Conservation (phyloP, 768 basidiomycete species). For the Mycena rebaudengoi region DNA sequence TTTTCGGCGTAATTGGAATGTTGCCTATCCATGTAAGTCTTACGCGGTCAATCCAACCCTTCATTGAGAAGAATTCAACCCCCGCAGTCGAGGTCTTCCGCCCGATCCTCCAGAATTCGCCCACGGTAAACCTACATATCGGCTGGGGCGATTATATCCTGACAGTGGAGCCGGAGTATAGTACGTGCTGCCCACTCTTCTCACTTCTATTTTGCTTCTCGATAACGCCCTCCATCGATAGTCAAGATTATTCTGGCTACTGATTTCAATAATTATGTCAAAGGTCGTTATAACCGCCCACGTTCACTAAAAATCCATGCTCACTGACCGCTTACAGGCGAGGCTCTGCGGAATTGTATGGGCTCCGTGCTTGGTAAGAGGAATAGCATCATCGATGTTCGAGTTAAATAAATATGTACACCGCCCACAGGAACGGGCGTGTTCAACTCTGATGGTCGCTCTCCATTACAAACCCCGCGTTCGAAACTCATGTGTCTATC, state of each 20-base stretch:
- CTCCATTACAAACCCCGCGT: background rate
- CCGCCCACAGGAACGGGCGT: slow-evolving; percentile 62
- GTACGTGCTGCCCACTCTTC: no score
- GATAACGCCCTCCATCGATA: no score
- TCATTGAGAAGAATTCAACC: no score
- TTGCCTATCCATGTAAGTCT: slow-evolving; percentile 2
- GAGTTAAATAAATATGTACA: background rate
- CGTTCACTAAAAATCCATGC: background rate
- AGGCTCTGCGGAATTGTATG: slow-evolving; percentile 8
- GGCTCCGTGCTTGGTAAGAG: slow-evolving; percentile 16
- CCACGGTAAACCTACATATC: slow-evolving; percentile 2
- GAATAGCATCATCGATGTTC: background rate
- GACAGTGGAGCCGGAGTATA: slow-evolving; percentile 54
- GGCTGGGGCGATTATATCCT: slow-evolving; percentile 40
- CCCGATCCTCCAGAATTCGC: background rate
- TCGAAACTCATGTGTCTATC: background rate
- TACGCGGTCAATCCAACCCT: background rate
- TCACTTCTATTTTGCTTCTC: no score
- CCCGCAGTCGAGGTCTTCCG: background rate
- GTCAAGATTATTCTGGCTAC: slow-evolving; percentile 59
- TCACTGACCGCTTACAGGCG: background rate
- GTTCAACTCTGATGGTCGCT: slow-evolving; percentile 66
- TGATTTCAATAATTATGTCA: slow-evolving; percentile 54
- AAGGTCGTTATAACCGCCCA: slow-evolving; percentile 41
- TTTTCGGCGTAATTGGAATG: slow-evolving; percentile 5